Percentiles rank a stretch among this genome's conserved stretches.
Evolutionary conservation across 2,329 filamentous ascomycete genomes (phyloP).

Genomic region (Aspergillaceae sp.): DNA sequence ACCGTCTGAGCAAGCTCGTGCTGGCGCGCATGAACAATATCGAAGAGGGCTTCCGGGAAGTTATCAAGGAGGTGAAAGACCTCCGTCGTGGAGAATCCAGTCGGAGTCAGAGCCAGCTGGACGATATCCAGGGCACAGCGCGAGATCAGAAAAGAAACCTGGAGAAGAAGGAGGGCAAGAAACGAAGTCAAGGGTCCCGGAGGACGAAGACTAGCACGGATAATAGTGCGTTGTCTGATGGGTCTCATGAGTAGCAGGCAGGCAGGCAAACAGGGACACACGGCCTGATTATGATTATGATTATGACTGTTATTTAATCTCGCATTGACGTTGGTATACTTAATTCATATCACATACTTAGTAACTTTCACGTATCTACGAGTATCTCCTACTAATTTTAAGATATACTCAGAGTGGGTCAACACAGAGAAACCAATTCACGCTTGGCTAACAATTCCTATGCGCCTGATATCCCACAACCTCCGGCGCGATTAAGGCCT

Average conservation of each 20-base stretch:
- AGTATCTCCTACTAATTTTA: too few relatives aligned
- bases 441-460: too few relatives aligned
- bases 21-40: slow-evolving; percentile 86
- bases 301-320: too few relatives aligned
- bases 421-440: too few relatives aligned
- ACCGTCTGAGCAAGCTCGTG: slow-evolving; percentile 70
- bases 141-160: slow-evolving; percentile 20
- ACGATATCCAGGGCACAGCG: slow-evolving; percentile 14
- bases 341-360: too few relatives aligned
- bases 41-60: slow-evolving; percentile 81
- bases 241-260: background rate
- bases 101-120: slow-evolving; percentile 20
- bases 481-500: too few relatives aligned
- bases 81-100: slow-evolving; percentile 39
- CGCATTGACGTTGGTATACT: too few relatives aligned
- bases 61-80: slow-evolving; percentile 71
- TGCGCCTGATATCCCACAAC: too few relatives aligned
- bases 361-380: too few relatives aligned
- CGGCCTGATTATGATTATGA: too few relatives aligned
- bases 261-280: too few relatives aligned
- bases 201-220: slow-evolving; percentile 14
- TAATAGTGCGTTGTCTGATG: slow-evolving; percentile 5
- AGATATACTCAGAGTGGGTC: too few relatives aligned
- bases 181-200: slow-evolving; percentile 8
- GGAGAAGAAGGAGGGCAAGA: slow-evolving; percentile 20